phyloP scores from a whole-genome alignment of 1,139 yeast genomes.

The Geotrichum candidum region DNA sequence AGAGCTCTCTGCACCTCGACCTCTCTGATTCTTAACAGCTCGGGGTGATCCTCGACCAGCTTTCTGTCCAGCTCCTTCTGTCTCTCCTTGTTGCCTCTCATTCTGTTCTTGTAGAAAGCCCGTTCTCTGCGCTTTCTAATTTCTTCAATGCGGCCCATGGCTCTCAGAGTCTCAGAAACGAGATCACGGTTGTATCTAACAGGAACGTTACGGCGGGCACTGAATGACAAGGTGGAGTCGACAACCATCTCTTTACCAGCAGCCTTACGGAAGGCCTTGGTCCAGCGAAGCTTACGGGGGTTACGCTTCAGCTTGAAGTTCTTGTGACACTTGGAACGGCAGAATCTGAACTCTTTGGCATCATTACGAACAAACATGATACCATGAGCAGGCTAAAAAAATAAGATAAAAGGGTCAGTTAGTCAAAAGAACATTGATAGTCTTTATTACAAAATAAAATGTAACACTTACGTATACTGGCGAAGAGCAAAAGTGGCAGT shows the following conservation, averaged over 20 bases:
- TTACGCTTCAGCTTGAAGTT: slow-evolving; percentile 97
- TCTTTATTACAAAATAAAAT: background rate
- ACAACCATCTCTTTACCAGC: slow-evolving; percentile 98
- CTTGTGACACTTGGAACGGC: slow-evolving; percentile 97
- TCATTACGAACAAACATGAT: slow-evolving; percentile 97
- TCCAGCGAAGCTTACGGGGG: slow-evolving; percentile 97
- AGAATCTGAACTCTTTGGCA: slow-evolving; percentile 93
- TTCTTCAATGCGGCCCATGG: slow-evolving; percentile 94
- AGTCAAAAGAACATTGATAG: background rate
- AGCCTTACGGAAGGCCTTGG: slow-evolving; percentile 97
- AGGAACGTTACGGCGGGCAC: slow-evolving; percentile 95
- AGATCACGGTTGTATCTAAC: slow-evolving; percentile 96
- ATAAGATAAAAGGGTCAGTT: background rate
- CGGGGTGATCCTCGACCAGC: slow-evolving; percentile 83
- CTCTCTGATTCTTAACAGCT: slow-evolving; percentile 82
- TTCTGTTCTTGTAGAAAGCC: slow-evolving; percentile 98
- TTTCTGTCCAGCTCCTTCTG: slow-evolving; percentile 81
- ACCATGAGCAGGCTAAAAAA: slow-evolving; percentile 75
- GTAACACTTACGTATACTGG: slow-evolving; percentile 58
- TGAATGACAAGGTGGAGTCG: slow-evolving; percentile 92
- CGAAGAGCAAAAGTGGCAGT: slow-evolving; percentile 95
- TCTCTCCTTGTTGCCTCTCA: slow-evolving; percentile 93
- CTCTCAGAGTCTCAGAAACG: slow-evolving; percentile 87
- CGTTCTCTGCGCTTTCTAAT: slow-evolving; percentile 94
- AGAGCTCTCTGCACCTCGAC: slow-evolving; percentile 81